Base-by-base conservation (phyloP, 768 basidiomycete species). In the Strobilomyces confusus region DNA sequence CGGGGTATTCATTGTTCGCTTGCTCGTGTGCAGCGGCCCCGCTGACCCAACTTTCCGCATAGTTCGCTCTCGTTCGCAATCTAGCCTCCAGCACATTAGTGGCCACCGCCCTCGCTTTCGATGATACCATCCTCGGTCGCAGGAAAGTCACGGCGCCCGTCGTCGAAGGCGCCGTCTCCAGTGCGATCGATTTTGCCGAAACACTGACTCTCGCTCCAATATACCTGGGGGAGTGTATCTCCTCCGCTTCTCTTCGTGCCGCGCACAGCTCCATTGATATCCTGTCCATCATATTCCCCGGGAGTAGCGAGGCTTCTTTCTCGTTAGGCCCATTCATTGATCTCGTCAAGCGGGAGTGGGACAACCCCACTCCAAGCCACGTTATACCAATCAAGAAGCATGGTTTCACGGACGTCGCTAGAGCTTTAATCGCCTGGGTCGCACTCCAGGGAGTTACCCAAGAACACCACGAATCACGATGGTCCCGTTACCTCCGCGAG, bases 271-370 rank as follows among this genome's bases (percentile, higher is more conserved):
- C 89, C 23, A 81, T 91, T 57, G 87, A 89, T 61, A 77, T 84
- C 42, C 79, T 91, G 37, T 80, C 84, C 11, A 75, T 79, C 37
- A 82, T 89, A 58, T 87, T 89, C 64, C 84, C 86, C 3, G 84
- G 85, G 5, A 83, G 82, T 61, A 84, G 82, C 61, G 90, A 91
- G 56, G 84, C 89, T 2, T 85, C 87, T 17, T 92, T 92, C 68
- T 90, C 89, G 2, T 73, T 93, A 8, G 84, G 81, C 9, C 83
- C 87, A 11, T 91, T 92, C 69, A 85, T 92, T 50, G 78, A 76
- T 30, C 81, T 93, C 30, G 88, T 92, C n/a, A 81, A 81, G 48
- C 75, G 85, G 36, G 90, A 93, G 72, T 87, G 87, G 85, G 75
- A 76, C 55, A 74, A 81, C 36, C 80, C 81, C 42, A 74, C 70